phyloP scores from a whole-genome alignment of 2,329 filamentous ascomycete species.

The Talaromyces sp. region DNA sequence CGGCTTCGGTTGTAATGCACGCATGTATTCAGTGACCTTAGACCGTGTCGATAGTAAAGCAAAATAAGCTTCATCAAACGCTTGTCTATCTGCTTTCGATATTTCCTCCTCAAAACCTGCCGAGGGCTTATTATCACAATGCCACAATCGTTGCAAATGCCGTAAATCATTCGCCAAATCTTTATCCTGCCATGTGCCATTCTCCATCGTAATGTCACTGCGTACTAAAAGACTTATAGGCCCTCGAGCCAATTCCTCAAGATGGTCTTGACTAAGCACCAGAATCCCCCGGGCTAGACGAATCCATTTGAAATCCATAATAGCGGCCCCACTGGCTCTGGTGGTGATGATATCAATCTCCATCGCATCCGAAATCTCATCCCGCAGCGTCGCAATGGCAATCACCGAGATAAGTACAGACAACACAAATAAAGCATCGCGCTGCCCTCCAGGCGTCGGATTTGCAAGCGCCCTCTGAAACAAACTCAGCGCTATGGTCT shows the following conservation, averaged over 20 bases:
- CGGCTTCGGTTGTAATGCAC: background rate
- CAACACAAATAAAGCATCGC: conserved; percentile 10
- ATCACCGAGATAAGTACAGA: conserved; percentile 9
- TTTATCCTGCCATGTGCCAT: background rate
- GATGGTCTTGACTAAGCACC: background rate
- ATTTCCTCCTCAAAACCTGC: background rate
- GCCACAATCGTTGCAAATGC: conserved; percentile 1
- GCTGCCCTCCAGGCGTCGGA: background rate
- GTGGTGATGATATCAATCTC: background rate
- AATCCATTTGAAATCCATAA: conserved; percentile 16
- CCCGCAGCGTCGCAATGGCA: conserved; percentile 4
- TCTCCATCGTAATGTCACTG: background rate
- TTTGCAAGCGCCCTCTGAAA: conserved; percentile 10
- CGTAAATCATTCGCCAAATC: background rate
- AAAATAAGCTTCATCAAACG: conserved; percentile 6
- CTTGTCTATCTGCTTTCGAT: background rate
- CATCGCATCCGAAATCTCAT: background rate
- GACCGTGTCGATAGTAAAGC: background rate
- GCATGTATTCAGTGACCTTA: background rate
- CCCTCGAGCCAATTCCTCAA: background rate
- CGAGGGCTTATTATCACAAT: background rate
- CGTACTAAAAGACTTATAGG: background rate
- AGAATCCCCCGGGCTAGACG: conserved; percentile 10
- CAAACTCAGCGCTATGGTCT: conserved; percentile 8
- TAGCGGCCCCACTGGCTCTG: background rate